Evolutionary conservation across 306 rosid genomes (phyloP), one percentile per base, ranked within the genome.

Genomic region (Mimosa pudica): DNA sequence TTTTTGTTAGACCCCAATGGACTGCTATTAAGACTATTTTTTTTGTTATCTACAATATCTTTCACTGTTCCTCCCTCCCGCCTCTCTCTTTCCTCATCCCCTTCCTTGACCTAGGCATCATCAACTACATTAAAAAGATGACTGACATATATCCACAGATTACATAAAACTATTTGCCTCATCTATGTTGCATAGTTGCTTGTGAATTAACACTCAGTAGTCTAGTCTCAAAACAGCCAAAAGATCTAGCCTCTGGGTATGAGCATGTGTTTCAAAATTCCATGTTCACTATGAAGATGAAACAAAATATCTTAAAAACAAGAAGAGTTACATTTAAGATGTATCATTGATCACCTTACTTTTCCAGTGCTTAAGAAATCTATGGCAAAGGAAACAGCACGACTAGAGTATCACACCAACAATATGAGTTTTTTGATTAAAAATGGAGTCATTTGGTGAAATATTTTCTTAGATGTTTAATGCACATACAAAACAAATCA

Each of bases 191-290:
- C 42, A 38, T 38, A 38, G 42, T 38, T 38, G 1, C 61, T 42
- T 60, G 38, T 72, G 46, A 70, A 64, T 77, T 74, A 54, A 20
- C 55, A 49, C 62, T 52, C 17, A 45, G 42, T 72, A 73, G 44
- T 64, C 70, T 78, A 71, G 72, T 45, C 77, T 64, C 84, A 85
- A 8, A 79, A 42, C 75, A 48, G 76, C 60, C 62, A 17, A 85
- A 85, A 78, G 70, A 52, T 38, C 42, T 38, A 38, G 42, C 42
- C 52, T 35, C 47, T 32, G 35, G 38, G 73, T 47, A 64, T 38
- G 62, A 18, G 17, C 76, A 74, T 85, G 67, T 70, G 32, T 78
- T 75, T 79, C 64, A 77, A 58, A 65, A 58, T 71, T 81, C 63
- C 63, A 79, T 14, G 36, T 66, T 57, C 65, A 33, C 66, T 60